Evolutionary conservation across 129 eudicot species (phyloP).

Genomic region (sunflower (Helianthus annuus)): DNA sequence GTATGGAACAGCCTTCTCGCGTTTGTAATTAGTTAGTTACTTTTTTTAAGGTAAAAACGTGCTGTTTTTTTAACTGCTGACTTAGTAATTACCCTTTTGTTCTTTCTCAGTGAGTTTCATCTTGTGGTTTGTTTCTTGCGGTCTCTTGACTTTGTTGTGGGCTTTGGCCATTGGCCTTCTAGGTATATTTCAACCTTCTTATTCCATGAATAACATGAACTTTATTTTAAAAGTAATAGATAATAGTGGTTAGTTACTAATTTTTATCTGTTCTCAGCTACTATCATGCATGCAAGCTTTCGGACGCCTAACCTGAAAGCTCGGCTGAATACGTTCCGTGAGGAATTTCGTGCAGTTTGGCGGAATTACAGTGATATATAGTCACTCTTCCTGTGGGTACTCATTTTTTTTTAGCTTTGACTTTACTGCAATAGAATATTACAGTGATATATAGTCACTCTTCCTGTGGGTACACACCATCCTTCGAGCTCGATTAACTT

Average conservation of each 20-base stretch:
- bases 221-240: not conserved
- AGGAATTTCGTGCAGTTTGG: constrained; percentile 99
- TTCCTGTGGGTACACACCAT: too few relatives aligned
- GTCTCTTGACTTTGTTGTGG: constrained; percentile 71
- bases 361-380: constrained; percentile 94
- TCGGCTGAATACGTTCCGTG: constrained; percentile 93
- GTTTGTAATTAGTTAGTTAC: not conserved
- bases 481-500: too few relatives aligned
- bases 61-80: constrained; percentile 19
- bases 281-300: constrained; percentile 84
- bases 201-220: not conserved
- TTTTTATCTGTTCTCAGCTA: constrained; percentile 50
- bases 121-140: constrained; percentile 91
- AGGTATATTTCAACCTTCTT: constrained; percentile 44
- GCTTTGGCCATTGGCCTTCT: constrained; percentile 72
- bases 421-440: constrained; percentile 10
- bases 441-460: too few relatives aligned
- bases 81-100: constrained; percentile 8
- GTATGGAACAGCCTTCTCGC: constrained; percentile 34
- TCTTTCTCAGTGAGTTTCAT: constrained; percentile 68
- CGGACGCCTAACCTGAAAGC: constrained; percentile 98
- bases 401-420: not conserved
- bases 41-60: not conserved
- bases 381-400: constrained; percentile 41
- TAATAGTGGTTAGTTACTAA: constrained; percentile 18